Percentiles rank a stretch among this genome's conserved stretches.
Evolutionary conservation across 2,329 filamentous ascomycete genomes (phyloP).

Genomic region (Microascus cirrosus): DNA sequence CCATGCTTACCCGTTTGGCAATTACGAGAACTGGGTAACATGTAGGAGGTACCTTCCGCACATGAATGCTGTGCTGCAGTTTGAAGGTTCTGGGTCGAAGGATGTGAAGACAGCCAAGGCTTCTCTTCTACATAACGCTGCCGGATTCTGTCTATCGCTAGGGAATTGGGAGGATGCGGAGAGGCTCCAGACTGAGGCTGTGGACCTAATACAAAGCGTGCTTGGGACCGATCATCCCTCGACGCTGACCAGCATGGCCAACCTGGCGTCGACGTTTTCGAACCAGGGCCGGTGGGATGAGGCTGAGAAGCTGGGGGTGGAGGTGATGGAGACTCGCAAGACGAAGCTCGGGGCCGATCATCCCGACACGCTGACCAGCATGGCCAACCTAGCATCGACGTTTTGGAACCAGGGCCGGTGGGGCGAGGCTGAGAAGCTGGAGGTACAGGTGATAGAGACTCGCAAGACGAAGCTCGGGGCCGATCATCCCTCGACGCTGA

Average conservation of each 20-base stretch:
- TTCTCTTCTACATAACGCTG: not conserved
- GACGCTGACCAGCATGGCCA: not conserved
- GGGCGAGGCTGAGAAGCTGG: no score
- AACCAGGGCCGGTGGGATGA: no score
- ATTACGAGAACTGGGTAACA: conserved; percentile 6
- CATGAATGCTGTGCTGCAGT: conserved; percentile 10
- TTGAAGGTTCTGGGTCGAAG: conserved; percentile 4
- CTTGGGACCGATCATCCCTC: conserved; percentile 5
- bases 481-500: no score
- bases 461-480: no score
- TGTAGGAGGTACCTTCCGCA: conserved; percentile 15
- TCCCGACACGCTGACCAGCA: no score
- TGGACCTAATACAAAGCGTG: conserved; percentile 4
- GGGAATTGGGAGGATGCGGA: conserved; percentile 8
- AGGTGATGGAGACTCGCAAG: no score
- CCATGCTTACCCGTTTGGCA: conserved; percentile 10
- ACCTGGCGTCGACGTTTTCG: no score
- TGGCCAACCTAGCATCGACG: no score
- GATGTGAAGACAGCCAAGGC: conserved; percentile 5
- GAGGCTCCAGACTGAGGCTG: conserved; percentile 3
- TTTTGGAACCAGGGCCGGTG: no score
- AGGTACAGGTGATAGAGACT: no score
- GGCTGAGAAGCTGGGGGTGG: no score
- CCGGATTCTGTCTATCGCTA: not conserved
- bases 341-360: no score